These are phyloP conservation scores for Hibiscus tridactylites DNA, from an alignment of 345 rosid species.

Conservation along the genomic window DNA sequence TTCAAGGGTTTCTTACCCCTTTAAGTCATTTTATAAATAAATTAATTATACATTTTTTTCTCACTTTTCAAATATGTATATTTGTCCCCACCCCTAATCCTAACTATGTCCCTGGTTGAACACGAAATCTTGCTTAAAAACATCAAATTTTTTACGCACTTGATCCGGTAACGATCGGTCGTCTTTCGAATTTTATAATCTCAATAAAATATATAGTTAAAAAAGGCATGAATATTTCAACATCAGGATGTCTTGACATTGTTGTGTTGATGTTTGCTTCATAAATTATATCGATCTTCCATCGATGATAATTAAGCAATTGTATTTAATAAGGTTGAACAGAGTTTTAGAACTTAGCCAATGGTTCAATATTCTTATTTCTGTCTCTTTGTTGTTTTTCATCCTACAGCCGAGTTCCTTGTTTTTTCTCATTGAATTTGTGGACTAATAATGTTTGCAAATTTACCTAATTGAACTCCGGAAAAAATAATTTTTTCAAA, in stretches of 20 bases:
- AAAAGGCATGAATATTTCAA: conserved; percentile 8
- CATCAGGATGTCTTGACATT: conserved; percentile 20
- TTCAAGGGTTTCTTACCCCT: too few species aligned
- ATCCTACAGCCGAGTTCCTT: conserved; percentile 11
- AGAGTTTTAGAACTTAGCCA: conserved; percentile 20
- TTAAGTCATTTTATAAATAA: too few species aligned
- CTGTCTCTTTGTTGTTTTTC: conserved; percentile 40
- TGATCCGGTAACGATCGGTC: too few species aligned
- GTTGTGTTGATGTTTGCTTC: conserved; percentile 29
- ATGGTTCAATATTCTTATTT: conserved; percentile 26
- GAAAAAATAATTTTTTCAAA: too few species aligned
- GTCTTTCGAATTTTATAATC: conserved; percentile 5
- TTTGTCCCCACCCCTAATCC: too few species aligned
- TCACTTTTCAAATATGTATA: too few species aligned
- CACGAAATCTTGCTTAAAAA: too few species aligned
- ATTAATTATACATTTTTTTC: too few species aligned
- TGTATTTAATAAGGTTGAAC: conserved; percentile 26
- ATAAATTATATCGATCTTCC: conserved; percentile 34
- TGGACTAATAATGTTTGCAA: not conserved
- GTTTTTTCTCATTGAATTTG: not conserved
- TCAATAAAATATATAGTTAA: conserved; percentile 2
- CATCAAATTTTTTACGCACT: not conserved
- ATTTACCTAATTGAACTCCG: not conserved
- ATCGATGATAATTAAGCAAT: conserved; percentile 28
- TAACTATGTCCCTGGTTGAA: too few species aligned